Evolutionary conservation across 2,329 filamentous ascomycete genomes (phyloP), one percentile per base, ranked within the genome.

Genomic region (Knoxdaviesia proteae): DNA sequence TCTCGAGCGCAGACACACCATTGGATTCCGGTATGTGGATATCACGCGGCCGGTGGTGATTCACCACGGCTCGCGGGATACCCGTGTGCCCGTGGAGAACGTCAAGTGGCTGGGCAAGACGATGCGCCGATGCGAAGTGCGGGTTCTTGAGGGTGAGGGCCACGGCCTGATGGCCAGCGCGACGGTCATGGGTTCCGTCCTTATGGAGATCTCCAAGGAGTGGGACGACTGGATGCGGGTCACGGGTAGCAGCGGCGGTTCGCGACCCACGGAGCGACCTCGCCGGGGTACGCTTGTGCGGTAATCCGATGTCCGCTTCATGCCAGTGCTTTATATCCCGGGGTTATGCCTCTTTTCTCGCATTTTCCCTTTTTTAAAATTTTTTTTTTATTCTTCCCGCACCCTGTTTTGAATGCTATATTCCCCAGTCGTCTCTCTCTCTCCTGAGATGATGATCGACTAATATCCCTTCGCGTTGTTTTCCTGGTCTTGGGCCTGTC

Each of bases 161-260:
- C 90, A 98, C 55, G 88, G 90, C 0, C 64, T 98, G 30, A 98
- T 98, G 90, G 90, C 90, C 1, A 92, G 80, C 50, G 87, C 90
- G 0, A 67, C 68, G 9, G 88, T 96, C 38, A 98, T 98, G 90
- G 83, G 84, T 38, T 77, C 79, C 20, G 81, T 96, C n/a, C 63
- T 98, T 34, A 88, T 84, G 59, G 90, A 98, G 61, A 93, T 98
- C 53, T 81, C 83, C 42, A 77, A 77, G 50, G 90, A 96, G 57
- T 96, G 88, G 88, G 81, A 87, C 49, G 83, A 88, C 52, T 88
- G 82, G 82, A 77, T 74, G 53, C 70, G 72, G 38, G 69, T 71
- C 0, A 76, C 72, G 3, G 69, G 63, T 7, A 34, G 36, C 5
- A 35, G 32, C 6, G 31, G 30, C 8, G 41, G 39, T 34, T 39